Evolutionary conservation across 2,329 filamentous ascomycete species (phyloP).

Genomic region (Amesomyces nigricolor): DNA sequence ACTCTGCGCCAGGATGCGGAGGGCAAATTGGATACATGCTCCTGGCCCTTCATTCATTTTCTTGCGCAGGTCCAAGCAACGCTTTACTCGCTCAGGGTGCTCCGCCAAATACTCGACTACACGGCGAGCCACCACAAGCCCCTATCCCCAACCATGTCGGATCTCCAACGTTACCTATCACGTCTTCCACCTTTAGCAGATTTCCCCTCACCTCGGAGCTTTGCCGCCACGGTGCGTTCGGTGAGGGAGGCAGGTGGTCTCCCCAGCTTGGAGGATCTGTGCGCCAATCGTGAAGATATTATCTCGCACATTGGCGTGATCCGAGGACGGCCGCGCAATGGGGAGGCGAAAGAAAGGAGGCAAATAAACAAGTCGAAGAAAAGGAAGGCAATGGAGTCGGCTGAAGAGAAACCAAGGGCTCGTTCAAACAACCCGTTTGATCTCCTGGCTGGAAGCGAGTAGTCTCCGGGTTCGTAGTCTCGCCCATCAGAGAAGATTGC

Average conservation of each 20-base stretch:
- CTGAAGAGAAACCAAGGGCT: constrained; percentile 2
- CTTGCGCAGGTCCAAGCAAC: constrained; percentile 54
- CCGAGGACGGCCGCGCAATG: constrained; percentile 4
- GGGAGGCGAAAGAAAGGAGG: constrained; percentile 18
- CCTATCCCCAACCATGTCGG: neutral
- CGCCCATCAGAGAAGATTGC: too few relatives aligned
- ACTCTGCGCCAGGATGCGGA: constrained; percentile 28
- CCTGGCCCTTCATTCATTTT: constrained; percentile 58
- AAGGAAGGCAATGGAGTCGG: constrained; percentile 7
- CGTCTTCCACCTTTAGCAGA: constrained; percentile 17
- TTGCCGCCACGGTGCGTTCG: constrained; percentile 13
- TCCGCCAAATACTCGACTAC: constrained; percentile 44
- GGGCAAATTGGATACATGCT: constrained; percentile 31
- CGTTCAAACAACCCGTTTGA: constrained; percentile 20
- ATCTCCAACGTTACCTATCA: constrained; percentile 1
- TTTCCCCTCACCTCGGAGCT: constrained; percentile 17
- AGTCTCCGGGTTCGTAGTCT: neutral
- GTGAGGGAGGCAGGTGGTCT: constrained; percentile 16
- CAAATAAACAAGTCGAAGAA: constrained; percentile 13
- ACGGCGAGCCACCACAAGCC: constrained; percentile 18
- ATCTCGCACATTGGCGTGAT: constrained; percentile 12
- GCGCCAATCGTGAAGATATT: constrained; percentile 14
- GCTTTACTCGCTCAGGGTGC: constrained; percentile 56
- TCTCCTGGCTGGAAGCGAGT: constrained; percentile 12
- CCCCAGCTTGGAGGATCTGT: constrained; percentile 13